Evolutionary conservation across 1,284 basidiomycete species (phyloP).

Genomic region (Blastosporella zonata): DNA sequence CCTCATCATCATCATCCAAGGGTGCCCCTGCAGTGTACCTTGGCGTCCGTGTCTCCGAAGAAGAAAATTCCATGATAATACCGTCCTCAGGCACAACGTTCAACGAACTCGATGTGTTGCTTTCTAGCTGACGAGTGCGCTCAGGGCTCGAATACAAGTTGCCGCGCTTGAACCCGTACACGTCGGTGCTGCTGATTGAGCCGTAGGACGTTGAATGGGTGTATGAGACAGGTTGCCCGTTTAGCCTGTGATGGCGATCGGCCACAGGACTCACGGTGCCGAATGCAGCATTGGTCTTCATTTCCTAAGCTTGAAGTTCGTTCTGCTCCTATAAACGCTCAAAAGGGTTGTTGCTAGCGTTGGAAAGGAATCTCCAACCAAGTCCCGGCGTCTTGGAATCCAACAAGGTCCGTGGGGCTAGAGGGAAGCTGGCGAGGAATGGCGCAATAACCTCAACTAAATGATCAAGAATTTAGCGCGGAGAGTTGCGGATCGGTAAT

Average conservation of each 20-base stretch:
- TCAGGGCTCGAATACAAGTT: conserved; percentile 32
- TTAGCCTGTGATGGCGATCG: not conserved
- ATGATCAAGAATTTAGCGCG: no score
- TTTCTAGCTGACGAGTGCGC: conserved; percentile 31
- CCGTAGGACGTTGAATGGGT: not conserved
- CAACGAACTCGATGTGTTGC: conserved; percentile 18
- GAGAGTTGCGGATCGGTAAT: no score
- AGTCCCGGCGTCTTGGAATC: no score
- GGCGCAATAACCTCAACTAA: no score
- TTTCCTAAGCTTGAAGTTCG: not conserved
- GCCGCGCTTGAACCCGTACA: not conserved
- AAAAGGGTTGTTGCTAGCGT: no score
- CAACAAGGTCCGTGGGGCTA: no score
- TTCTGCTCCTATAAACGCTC: no score
- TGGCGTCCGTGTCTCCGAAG: not conserved
- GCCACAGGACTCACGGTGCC: not conserved
- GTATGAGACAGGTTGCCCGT: not conserved
- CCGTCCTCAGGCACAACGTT: conserved; percentile 49
- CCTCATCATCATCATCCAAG: conserved; percentile 20
- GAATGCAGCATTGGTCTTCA: not conserved
- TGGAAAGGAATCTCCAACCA: no score
- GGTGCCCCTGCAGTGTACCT: conserved; percentile 10
- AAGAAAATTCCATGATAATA: conserved; percentile 26
- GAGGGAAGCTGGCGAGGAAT: no score
- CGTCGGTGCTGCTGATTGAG: not conserved